These are phyloP conservation scores for Candida arabinofermentans DNA, from an alignment of 805 yeast species.

Conservation along the genomic window DNA sequence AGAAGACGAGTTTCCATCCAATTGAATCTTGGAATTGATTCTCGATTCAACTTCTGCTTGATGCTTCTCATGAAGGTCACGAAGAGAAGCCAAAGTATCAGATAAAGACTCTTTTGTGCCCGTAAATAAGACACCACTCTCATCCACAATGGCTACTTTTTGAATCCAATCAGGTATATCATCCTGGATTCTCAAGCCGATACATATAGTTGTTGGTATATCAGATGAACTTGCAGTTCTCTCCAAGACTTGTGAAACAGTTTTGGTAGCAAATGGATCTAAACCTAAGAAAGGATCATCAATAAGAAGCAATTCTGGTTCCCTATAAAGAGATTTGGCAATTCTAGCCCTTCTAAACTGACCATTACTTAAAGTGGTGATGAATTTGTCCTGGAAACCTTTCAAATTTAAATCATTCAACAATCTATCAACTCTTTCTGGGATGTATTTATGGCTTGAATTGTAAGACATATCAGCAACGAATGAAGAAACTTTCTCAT, in stretches of 20 bases:
- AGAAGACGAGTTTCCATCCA: neutral
- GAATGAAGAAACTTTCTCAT: constrained; percentile 60
- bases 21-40: constrained; percentile 3
- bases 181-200: constrained; percentile 80
- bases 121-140: constrained; percentile 45
- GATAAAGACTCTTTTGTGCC: constrained; percentile 40
- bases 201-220: constrained; percentile 49
- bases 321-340: constrained; percentile 64
- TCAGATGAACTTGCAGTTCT: constrained; percentile 12
- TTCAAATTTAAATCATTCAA: constrained; percentile 49
- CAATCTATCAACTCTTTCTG: constrained; percentile 36
- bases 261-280: constrained; percentile 66
- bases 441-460: constrained; percentile 34
- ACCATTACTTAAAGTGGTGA: constrained; percentile 87
- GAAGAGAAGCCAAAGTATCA: constrained; percentile 19
- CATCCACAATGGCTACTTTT: constrained; percentile 61
- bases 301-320: constrained; percentile 64
- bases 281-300: constrained; percentile 94
- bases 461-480: constrained; percentile 54
- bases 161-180: constrained; percentile 75
- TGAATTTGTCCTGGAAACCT: constrained; percentile 66
- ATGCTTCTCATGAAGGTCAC: constrained; percentile 18
- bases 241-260: constrained; percentile 53
- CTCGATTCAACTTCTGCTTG: constrained; percentile 17
- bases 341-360: constrained; percentile 88